Evolutionary conservation across 1,284 basidiomycete species (phyloP).

Genomic region (Porodaedalea pini): DNA sequence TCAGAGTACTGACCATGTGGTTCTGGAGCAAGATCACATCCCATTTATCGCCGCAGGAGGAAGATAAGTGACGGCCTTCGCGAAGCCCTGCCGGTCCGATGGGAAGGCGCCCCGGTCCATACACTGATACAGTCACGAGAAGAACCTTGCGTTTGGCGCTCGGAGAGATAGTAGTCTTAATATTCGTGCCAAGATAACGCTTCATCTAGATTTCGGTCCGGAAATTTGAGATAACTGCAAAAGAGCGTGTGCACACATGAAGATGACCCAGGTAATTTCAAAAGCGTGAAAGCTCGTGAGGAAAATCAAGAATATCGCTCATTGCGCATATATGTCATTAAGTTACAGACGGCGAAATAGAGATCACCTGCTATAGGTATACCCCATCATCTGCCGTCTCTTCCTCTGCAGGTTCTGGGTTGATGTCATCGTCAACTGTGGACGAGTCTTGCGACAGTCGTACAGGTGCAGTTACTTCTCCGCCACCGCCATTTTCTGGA

Average conservation of each 20-base stretch:
- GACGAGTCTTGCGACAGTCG: not conserved
- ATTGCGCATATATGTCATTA: no score
- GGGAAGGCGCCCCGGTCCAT: not conserved
- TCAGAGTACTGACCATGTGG: no score
- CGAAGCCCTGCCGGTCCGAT: not conserved
- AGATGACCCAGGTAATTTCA: no score
- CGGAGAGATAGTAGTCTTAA: no score
- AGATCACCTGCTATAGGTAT: slow-evolving; percentile 14
- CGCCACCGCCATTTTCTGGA: not conserved
- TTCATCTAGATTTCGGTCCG: no score
- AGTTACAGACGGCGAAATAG: no score
- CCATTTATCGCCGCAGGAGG: not conserved
- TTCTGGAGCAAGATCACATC: not conserved
- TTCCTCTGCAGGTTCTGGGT: not conserved
- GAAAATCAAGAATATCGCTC: no score
- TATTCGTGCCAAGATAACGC: no score
- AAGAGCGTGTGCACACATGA: no score
- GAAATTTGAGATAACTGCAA: no score
- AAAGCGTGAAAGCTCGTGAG: no score
- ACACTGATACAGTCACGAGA: not conserved
- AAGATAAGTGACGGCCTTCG: not conserved
- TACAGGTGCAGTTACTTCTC: not conserved
- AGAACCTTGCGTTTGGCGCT: no score
- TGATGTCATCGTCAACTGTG: not conserved
- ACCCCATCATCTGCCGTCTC: slow-evolving; percentile 4